Percentiles rank a stretch among this genome's conserved stretches.
These are phyloP conservation scores for Jatropha curcas DNA, from an alignment of 345 rosid species.

Conservation along the genomic window DNA sequence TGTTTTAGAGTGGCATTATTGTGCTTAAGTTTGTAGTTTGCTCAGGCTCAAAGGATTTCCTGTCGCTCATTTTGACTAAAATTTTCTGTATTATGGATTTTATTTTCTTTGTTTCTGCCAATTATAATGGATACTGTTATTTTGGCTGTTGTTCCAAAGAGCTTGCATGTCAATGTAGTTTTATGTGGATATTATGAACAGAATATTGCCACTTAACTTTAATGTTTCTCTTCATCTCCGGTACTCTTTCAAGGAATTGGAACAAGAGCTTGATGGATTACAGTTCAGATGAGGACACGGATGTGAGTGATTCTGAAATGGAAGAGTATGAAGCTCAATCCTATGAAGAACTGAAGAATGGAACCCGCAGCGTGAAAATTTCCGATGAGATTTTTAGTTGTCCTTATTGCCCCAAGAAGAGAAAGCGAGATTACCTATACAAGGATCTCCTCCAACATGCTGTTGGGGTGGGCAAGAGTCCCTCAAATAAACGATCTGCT, in stretches of 20 bases:
- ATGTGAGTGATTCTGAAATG: constrained; percentile 55
- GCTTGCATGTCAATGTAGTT: background rate
- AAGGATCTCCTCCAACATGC: constrained; percentile 91
- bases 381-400: constrained; percentile 64
- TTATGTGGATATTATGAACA: background rate
- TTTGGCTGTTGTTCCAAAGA: background rate
- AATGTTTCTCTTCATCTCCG: background rate
- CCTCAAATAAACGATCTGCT: constrained; percentile 62
- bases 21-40: background rate
- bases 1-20: background rate
- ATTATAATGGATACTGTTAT: background rate
- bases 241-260: background rate
- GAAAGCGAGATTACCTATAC: constrained; percentile 59
- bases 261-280: constrained; percentile 16
- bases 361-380: constrained; percentile 52
- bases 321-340: constrained; percentile 44
- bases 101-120: too few relatives aligned
- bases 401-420: constrained; percentile 79
- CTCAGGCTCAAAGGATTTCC: background rate
- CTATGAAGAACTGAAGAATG: constrained; percentile 75
- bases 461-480: constrained; percentile 86
- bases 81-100: background rate
- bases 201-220: background rate
- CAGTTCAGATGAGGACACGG: constrained; percentile 31
- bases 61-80: background rate